Evolutionary conservation across 495 filamentous ascomycete genomes (phyloP).

Genomic region (Penicillium robsamsonii): DNA sequence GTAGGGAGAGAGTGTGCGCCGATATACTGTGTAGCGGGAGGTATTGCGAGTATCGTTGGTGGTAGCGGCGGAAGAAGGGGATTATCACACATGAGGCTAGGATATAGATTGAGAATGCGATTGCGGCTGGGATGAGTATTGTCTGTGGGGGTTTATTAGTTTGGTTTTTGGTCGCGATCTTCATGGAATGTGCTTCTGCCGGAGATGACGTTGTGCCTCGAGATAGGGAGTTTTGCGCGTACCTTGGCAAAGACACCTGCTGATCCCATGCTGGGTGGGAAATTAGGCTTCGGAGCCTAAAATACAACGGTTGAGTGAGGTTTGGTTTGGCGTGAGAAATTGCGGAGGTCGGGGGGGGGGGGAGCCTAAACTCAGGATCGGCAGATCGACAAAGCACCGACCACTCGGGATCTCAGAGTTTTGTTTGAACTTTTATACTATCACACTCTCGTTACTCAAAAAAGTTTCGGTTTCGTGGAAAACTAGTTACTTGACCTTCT

Average conservation of each 20-base stretch:
- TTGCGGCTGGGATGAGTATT: constrained; percentile 71
- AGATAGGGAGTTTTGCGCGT: constrained; percentile 5
- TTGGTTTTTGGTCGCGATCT: not conserved
- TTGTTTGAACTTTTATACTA: not conserved
- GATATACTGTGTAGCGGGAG: constrained; percentile 65
- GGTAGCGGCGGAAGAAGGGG: constrained; percentile 74
- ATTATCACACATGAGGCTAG: constrained; percentile 66
- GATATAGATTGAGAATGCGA: constrained; percentile 75
- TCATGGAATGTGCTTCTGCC: not conserved
- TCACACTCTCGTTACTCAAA: not conserved
- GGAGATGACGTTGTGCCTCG: not conserved
- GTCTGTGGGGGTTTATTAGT: constrained; percentile 52
- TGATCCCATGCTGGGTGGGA: constrained; percentile 27
- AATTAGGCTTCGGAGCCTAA: not conserved
- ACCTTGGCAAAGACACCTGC: constrained; percentile 37
- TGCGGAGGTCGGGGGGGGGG: not conserved
- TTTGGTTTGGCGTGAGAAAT: not conserved
- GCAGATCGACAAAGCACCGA: not conserved
- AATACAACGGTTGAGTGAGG: not conserved
- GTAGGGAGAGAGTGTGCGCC: constrained; percentile 57
- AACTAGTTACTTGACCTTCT: not conserved
- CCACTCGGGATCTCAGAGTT: not conserved
- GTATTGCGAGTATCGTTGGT: constrained; percentile 68
- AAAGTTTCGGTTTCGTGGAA: not conserved
- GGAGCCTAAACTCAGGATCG: not conserved